Base-by-base conservation (phyloP, 805 yeast genomes). In the Pichia nanzhaoensis region DNA sequence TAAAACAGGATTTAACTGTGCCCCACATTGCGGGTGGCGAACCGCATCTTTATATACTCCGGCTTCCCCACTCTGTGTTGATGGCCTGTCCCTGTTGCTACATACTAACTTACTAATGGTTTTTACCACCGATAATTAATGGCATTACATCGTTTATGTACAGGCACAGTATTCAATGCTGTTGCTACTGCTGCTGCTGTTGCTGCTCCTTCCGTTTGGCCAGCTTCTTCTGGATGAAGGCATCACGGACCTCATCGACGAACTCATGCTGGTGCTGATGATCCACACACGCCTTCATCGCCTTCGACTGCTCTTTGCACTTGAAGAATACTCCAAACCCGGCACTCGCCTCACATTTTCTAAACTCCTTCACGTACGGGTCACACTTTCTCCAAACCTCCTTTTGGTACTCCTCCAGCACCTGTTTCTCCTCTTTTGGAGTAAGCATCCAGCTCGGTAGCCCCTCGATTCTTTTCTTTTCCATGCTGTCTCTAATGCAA, bases 381-480 rank as follows among this genome's bases (percentile, higher is more conserved):
- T 80, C 86, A 59, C 95, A 85, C 46, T 66, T 61, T 37, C 75
- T 71, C 68, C 84, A 84, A 0, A 91, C 77, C 55, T 70, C 70
- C 47, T 68, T 73, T 60, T 84, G 77, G 81, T 90, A 79, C 55
- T 84, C 75, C 53, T 75, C 78, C 55, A 84, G 77, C 31, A 83
- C 80, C 47, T 78, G 75, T 62, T 79, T 80, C 58, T 85, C 95
- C 59, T 85, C 93, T 51, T 72, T 74, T 13, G 93, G 91, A 0
- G 86, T 75, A 19, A 85, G 66, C 51, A 83, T 75, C 95, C 95
- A 85, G 12, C 75, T 67, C 1, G 95, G 95, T 22, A 84, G 65
- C 8, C 67, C 67, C 2, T 60, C 60, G 6, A 59, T 57, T 34
- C 60, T 55, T 36, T 57, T 55, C 51, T 60, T 54, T 32, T 60